Evolutionary conservation across 2,329 filamentous ascomycete genomes (phyloP).

Genomic region (Hymenoscyphus occultus): DNA sequence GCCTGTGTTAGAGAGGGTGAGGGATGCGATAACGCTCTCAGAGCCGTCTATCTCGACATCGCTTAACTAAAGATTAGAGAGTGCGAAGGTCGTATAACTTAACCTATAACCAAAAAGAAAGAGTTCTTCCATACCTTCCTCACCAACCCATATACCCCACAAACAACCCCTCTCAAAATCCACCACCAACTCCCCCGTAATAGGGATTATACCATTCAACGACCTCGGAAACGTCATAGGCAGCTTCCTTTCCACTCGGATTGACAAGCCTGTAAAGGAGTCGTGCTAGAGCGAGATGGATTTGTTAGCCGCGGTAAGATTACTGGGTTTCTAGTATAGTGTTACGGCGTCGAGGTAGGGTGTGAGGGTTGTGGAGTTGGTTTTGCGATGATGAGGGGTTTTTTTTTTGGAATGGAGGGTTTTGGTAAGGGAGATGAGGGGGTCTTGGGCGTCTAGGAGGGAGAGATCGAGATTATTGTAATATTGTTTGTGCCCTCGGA

Average conservation of each 20-base stretch:
- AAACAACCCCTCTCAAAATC: constrained; percentile 59
- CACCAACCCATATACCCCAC: constrained; percentile 64
- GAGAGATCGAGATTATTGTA: constrained; percentile 19
- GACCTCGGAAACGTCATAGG: constrained; percentile 48
- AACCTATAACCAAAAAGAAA: constrained; percentile 60
- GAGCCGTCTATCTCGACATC: background rate
- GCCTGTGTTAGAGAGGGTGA: background rate
- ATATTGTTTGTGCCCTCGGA: constrained; percentile 23
- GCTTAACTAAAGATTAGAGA: background rate
- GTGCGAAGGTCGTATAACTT: constrained; percentile 11
- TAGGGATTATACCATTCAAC: constrained; percentile 57
- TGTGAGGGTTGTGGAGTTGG: constrained; percentile 56
- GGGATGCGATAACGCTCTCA: background rate
- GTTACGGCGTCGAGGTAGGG: constrained; percentile 49
- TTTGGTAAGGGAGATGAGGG: background rate
- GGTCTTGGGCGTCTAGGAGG: constrained; percentile 16
- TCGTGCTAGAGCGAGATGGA: constrained; percentile 60
- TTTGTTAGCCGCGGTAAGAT: no score
- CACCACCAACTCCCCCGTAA: constrained; percentile 58
- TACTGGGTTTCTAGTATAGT: no score
- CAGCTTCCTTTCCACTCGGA: constrained; percentile 60
- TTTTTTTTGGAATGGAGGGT: no score
- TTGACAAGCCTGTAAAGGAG: constrained; percentile 59
- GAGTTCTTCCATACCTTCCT: constrained; percentile 48
- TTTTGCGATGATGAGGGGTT: constrained; percentile 59